These are phyloP conservation scores for Aspergillus bridgeri DNA, from an alignment of 495 filamentous ascomycete species.

Conservation along the genomic window DNA sequence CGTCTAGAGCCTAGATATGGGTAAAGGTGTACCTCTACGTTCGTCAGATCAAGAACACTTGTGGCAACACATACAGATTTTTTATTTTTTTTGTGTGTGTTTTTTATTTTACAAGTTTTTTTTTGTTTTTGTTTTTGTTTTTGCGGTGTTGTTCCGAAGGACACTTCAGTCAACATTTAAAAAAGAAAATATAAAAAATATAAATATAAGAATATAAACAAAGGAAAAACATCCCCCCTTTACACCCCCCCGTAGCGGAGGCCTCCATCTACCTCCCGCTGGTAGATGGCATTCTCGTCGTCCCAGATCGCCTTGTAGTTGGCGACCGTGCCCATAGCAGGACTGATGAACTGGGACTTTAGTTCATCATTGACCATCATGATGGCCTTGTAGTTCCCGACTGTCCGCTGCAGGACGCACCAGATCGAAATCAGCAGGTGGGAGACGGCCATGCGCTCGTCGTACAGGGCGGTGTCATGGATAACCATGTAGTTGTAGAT, in stretches of 20 bases:
- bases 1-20: too few relatives aligned
- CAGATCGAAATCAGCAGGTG: constrained; percentile 18
- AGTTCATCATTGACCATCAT: constrained; percentile 12
- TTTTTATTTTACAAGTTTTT: background rate
- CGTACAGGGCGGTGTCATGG: constrained; percentile 9
- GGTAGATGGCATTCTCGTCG: constrained; percentile 4
- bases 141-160: background rate
- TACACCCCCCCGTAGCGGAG: background rate
- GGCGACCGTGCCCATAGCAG: constrained; percentile 12
- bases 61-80: background rate
- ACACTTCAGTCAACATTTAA: background rate
- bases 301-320: constrained; percentile 12
- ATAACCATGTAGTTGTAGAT: constrained; percentile 17
- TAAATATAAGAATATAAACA: background rate
- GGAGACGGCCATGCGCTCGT: constrained; percentile 13
- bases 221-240: background rate
- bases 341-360: constrained; percentile 15
- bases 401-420: constrained; percentile 17
- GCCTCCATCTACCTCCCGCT: background rate
- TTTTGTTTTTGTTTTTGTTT: background rate
- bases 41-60: background rate
- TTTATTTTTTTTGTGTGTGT: constrained; percentile 3
- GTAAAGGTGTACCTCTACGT: background rate
- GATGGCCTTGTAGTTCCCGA: constrained; percentile 18
- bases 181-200: background rate